Evolutionary conservation across 371 early-diverging fungal species (phyloP), one percentile per base, ranked within the genome.

Genomic region (Mucor indicus): DNA sequence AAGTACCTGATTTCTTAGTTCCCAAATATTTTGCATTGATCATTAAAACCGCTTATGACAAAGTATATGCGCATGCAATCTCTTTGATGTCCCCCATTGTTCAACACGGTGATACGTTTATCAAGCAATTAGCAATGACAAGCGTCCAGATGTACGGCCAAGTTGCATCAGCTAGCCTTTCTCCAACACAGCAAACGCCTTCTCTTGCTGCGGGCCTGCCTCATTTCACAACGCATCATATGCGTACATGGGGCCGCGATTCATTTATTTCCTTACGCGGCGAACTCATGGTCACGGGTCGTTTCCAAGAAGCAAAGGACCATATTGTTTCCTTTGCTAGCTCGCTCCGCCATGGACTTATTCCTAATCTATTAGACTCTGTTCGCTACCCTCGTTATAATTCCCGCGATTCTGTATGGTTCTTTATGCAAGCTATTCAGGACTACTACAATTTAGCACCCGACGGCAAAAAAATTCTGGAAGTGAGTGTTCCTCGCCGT

Each of bases 221-320:
- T n/a, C 98, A 97, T 51, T 98, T 98, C 50, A 79, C 95, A 2
- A 81, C 80, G 2, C 76, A 80, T n/a, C 89, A 91, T 57, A 96
- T 96, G 95, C 82, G 98, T 27, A 89, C 91, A 53, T 98, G 98
- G 98, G 98, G 98, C 4, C 87, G 98, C 24, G 98, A 98, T 73
- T 87, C 93, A 15, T 95, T 95, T 61, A 93, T 98, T 42, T 76
- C 93, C 11, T 68, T 98, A 13, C 83, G 86, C 7, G 98, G 98
- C 2, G 61, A 93, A 31, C 71, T 93, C 32, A 55, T 97, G 52
- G 72, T 83, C 5, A 90, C 95, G 2, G 95, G 93, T 9, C 80
- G 88, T 45, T 90, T 64, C 49, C 76, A 87, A 12, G 92, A 80
- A 0, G 98, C 98, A 9, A 76, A 81, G 33, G 63, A 75, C 0